Conservation (phyloP, 345 rosid genomes). For the Rhodamnia rubescens region DNA sequence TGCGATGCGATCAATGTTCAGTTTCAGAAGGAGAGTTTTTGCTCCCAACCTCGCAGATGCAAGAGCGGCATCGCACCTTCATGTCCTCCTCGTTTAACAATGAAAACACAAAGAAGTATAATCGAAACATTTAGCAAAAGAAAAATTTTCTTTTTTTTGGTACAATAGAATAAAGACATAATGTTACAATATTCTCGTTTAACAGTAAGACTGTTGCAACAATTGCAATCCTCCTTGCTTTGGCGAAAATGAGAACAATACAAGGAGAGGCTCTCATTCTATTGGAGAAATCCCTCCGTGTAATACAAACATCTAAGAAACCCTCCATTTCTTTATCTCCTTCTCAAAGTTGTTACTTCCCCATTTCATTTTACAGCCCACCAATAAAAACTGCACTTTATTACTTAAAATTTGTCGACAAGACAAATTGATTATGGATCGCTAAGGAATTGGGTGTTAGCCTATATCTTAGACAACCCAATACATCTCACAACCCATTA, state of each 20-base stretch:
- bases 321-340: neutral
- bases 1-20: constrained; percentile 82
- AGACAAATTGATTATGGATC: neutral
- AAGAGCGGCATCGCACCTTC: constrained; percentile 94
- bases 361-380: neutral
- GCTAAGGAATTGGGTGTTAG: neutral
- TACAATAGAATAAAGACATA: neutral
- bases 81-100: constrained; percentile 60
- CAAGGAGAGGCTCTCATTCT: neutral
- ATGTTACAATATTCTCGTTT: neutral
- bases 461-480: neutral
- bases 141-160: neutral
- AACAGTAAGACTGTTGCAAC: neutral
- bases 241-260: neutral
- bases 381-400: neutral
- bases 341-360: neutral
- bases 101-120: neutral
- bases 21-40: constrained; percentile 77
- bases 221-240: neutral
- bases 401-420: neutral
- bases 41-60: constrained; percentile 92
- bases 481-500: neutral
- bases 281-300: neutral
- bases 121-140: neutral
- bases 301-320: neutral